Base-by-base conservation (phyloP, 2,329 filamentous ascomycete genomes). In the Colletotrichum chlorophyti region DNA sequence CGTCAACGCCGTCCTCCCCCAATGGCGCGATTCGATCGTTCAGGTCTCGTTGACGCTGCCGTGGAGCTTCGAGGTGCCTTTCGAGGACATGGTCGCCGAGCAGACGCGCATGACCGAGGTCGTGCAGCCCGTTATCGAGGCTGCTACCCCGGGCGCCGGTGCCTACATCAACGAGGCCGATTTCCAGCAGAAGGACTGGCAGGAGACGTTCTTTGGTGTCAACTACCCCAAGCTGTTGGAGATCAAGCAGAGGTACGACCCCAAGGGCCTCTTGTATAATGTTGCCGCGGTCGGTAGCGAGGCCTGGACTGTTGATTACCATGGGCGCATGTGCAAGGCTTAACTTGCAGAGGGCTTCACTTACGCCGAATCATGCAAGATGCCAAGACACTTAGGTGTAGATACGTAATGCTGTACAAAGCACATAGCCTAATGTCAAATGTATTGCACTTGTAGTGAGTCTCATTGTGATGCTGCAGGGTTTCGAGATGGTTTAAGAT, bases 1-100 rank as follows among this genome's bases (percentile, higher is more conserved):
- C 19, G 63, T 32, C 41, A 75, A 76, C 26, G 62, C 78, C 0
- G 74, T 78, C 2, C 74, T 78, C 4, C 77, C 77, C 1, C 70
- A 70, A 14, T 79, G 76, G 76, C 68, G 76, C 15, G 64, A 69
- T 17, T 63, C 75, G 5, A 62, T 78, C 31, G 63, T 72, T 23
- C 67, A 71, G 48, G 60, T 66, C 6, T 66, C 76, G 53, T 60
- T 65, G 54, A 58, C 54, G 6, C 41, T 54, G 21, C 49, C 50
- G 5, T 63, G 61, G 61, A 58, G 48, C 24, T 54, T 51, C n/a
- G 47, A 58, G 10, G 53, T 29, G 5, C 58, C 58, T 31, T 58
- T 41, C 15, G 32, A 32, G 4, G 61, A 63, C 43, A 62, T 63
- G 58, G 37, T 49, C 2, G 57, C 57, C 11, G 31, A 38, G 38